These are phyloP conservation scores for Solanum hybrid DNA, from an alignment of 305 asterid species.

Conservation along the genomic window DNA sequence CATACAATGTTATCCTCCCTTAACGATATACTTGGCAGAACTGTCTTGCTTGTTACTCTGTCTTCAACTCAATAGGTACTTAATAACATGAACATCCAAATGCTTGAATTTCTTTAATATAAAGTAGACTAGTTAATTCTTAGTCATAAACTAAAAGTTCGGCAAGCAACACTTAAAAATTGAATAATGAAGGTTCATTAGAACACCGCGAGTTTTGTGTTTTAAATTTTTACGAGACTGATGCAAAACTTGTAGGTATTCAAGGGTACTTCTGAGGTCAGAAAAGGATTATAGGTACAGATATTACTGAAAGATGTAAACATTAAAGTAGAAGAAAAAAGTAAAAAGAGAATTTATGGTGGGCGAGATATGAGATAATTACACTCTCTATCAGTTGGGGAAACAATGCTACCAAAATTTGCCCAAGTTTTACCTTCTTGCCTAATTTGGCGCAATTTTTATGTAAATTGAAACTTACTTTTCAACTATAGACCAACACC, in stretches of 20 bases:
- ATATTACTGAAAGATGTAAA: not conserved
- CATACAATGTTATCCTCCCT: not conserved
- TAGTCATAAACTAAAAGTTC: not conserved
- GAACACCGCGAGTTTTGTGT: not conserved
- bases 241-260: not conserved
- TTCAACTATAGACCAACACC: not conserved
- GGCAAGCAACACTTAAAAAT: not conserved
- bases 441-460: not conserved
- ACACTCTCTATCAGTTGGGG: not conserved
- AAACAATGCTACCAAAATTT: not conserved
- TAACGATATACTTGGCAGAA: not conserved
- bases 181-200: not conserved
- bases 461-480: not conserved
- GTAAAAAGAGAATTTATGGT: not conserved
- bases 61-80: not conserved
- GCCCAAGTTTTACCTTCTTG: not conserved
- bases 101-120: not conserved
- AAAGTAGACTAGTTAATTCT: not conserved
- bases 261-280: not conserved
- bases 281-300: not conserved
- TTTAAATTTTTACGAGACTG: not conserved
- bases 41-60: not conserved
- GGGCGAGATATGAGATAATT: not conserved
- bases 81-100: not conserved
- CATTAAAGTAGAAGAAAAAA: not conserved